phyloP scores from a whole-genome alignment of 225 moss, liverwort and hornwort genomes.

The Asterella californica region DNA sequence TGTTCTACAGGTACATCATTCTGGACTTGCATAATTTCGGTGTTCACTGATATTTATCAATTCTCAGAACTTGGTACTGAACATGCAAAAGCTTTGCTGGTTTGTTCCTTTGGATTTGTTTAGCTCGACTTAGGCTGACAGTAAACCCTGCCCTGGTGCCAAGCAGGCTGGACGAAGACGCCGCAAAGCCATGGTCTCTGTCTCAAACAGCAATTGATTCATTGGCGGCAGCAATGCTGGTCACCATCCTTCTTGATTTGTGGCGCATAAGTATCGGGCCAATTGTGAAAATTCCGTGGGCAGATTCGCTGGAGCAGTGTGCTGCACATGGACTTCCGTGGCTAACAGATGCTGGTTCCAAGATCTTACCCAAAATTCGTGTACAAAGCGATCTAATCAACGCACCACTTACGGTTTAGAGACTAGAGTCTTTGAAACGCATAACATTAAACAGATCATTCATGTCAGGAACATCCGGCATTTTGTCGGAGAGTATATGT shows the following conservation, averaged over 20 bases:
- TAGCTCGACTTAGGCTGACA: background rate
- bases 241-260: conserved; percentile 73
- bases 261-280: conserved; percentile 82
- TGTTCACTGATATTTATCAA: background rate
- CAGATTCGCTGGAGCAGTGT: conserved; percentile 63
- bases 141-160: background rate
- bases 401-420: background rate
- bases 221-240: conserved; percentile 87
- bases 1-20: conserved; percentile 76
- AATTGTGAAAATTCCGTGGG: conserved; percentile 89
- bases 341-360: conserved; percentile 51
- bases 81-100: background rate
- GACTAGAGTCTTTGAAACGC: no score
- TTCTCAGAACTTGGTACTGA: background rate
- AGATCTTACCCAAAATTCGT: conserved; percentile 6
- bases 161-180: conserved; percentile 71
- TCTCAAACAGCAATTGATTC: conserved; percentile 75
- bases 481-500: no score
- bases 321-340: conserved; percentile 79
- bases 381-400: conserved; percentile 11
- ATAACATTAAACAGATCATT: no score
- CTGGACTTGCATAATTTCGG: no score
- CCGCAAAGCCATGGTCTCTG: conserved; percentile 60
- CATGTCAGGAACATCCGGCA: no score
- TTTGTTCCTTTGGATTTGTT: background rate